Conservation (phyloP, 495 filamentous ascomycete genomes). For the Annulohypoxylon bovei region DNA sequence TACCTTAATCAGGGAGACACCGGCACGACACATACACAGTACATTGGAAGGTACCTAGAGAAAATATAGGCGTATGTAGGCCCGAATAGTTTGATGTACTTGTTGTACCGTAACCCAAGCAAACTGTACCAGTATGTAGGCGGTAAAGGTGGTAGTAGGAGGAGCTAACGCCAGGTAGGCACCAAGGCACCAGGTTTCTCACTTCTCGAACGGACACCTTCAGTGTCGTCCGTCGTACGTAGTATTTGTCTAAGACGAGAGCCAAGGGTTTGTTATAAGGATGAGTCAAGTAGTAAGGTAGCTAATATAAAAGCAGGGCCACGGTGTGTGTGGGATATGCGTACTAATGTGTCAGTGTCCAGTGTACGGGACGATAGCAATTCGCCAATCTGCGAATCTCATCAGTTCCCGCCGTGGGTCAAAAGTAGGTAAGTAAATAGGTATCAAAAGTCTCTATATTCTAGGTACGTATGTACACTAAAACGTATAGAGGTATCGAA, state of each 20-base stretch:
- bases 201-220: constrained; percentile 20
- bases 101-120: constrained; percentile 25
- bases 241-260: constrained; percentile 25
- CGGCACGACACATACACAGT: constrained; percentile 12
- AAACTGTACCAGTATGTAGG: constrained; percentile 6
- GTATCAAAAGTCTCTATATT: neutral
- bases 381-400: constrained; percentile 39
- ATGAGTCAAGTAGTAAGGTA: constrained; percentile 35
- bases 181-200: constrained; percentile 24
- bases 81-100: constrained; percentile 36
- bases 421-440: neutral
- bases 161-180: constrained; percentile 38
- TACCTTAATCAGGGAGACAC: constrained; percentile 21
- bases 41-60: constrained; percentile 5
- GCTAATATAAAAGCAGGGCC: constrained; percentile 37
- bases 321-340: constrained; percentile 13
- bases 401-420: constrained; percentile 30
- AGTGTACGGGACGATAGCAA: constrained; percentile 10
- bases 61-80: constrained; percentile 22
- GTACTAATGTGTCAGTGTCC: neutral
- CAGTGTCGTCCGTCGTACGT: constrained; percentile 26
- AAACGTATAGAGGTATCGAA: constrained; percentile 14
- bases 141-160: constrained; percentile 2
- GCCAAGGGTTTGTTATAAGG: constrained; percentile 29
- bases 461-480: constrained; percentile 11